A percentile compares a stretch with the other conserved stretches of the same genome.
Evolutionary conservation across 129 eudicot species (phyloP).

Genomic region (Scalesia atractyloides): DNA sequence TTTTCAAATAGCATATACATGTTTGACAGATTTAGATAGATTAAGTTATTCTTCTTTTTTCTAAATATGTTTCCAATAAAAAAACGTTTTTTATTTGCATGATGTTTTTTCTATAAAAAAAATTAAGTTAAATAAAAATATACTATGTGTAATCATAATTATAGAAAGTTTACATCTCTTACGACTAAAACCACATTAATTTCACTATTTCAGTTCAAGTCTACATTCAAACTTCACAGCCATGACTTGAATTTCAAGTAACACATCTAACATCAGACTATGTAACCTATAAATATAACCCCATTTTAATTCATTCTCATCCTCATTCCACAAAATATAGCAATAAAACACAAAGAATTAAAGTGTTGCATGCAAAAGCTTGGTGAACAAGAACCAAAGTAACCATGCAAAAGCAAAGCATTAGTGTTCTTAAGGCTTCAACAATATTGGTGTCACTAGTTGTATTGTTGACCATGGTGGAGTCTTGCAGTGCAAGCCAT

Average conservation of each 20-base stretch:
- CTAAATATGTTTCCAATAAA: too few species aligned
- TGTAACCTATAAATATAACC: slow-evolving; percentile 11
- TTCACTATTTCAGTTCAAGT: not conserved
- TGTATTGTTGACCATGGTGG: slow-evolving; percentile 17
- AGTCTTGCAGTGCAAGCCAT: slow-evolving; percentile 11
- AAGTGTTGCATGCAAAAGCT: slow-evolving; percentile 9
- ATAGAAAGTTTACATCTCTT: not conserved
- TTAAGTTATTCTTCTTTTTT: too few species aligned
- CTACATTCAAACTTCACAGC: slow-evolving; percentile 23
- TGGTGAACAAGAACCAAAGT: slow-evolving; percentile 12
- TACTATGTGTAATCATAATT: too few species aligned
- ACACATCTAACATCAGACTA: not conserved
- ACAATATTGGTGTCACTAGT: slow-evolving; percentile 12
- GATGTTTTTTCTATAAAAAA: too few species aligned
- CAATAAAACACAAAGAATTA: not conserved
- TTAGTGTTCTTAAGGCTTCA: not conserved
- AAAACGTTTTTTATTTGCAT: too few species aligned
- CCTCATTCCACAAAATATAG: not conserved
- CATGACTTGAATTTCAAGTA: not conserved
- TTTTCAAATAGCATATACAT: too few species aligned
- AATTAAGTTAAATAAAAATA: too few species aligned
- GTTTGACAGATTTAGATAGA: too few species aligned
- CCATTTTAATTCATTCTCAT: slow-evolving; percentile 5
- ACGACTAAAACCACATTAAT: slow-evolving; percentile 8
- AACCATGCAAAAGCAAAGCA: slow-evolving; percentile 25